Conservation (phyloP, 2,329 filamentous ascomycete species). For the Venturia oleaginea region DNA sequence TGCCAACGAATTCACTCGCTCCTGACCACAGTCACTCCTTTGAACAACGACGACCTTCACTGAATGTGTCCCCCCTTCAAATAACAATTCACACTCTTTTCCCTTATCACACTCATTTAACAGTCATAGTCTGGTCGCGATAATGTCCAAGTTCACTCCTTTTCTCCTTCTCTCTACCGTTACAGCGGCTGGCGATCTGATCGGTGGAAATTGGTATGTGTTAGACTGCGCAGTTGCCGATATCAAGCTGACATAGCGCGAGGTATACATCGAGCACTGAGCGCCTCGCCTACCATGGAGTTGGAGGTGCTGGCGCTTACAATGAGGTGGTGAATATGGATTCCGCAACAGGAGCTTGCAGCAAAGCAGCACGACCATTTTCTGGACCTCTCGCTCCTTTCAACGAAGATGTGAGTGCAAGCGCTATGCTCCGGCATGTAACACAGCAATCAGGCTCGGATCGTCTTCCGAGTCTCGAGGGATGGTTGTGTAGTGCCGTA, state of each 20-base stretch:
- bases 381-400: constrained; percentile 56
- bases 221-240: neutral
- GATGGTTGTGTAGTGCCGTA: neutral
- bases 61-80: neutral
- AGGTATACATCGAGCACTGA: constrained; percentile 18
- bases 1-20: neutral
- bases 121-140: neutral
- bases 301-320: constrained; percentile 54
- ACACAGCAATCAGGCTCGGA: neutral
- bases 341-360: constrained; percentile 45
- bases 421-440: constrained; percentile 13
- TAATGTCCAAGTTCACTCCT: constrained; percentile 1
- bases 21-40: constrained; percentile 5
- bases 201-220: constrained; percentile 1
- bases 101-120: constrained; percentile 2
- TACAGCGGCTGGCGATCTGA: neutral
- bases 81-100: neutral
- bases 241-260: neutral
- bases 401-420: constrained; percentile 54
- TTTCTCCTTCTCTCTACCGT: neutral
- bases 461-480: neutral
- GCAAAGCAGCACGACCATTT: constrained; percentile 43
- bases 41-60: neutral
- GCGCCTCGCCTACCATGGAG: constrained; percentile 58
- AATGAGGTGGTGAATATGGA: constrained; percentile 55